These are phyloP conservation scores for Allium cepa DNA, from an alignment of 106 monocot species.

Conservation along the genomic window DNA sequence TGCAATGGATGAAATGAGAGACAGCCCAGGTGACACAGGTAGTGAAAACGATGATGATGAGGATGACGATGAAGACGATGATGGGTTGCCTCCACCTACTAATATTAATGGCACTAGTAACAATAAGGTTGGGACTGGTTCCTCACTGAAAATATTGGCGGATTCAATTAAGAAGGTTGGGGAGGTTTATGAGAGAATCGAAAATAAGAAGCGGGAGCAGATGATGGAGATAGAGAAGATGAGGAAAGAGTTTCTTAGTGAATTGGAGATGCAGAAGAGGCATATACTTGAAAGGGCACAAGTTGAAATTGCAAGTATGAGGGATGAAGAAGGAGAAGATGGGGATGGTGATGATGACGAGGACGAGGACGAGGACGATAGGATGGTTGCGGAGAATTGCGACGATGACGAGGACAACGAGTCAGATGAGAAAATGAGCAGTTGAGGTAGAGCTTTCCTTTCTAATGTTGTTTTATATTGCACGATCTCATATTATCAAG, in stretches of 20 bases:
- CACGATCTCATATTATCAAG: neutral
- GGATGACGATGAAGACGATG: slow-evolving; percentile 41
- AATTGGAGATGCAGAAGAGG: slow-evolving; percentile 68
- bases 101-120: neutral
- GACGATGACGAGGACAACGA: slow-evolving; percentile 33
- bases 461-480: neutral
- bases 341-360: slow-evolving; percentile 21
- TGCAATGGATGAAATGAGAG: slow-evolving; percentile 46
- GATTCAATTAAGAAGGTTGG: slow-evolving; percentile 82
- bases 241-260: slow-evolving; percentile 82
- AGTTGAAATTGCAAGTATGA: slow-evolving; percentile 58
- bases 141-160: slow-evolving; percentile 51
- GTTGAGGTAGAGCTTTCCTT: slow-evolving; percentile 21
- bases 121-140: slow-evolving; percentile 8
- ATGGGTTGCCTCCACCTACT: slow-evolving; percentile 41
- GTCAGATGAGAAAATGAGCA: slow-evolving; percentile 47
- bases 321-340: slow-evolving; percentile 42
- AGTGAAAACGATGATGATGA: slow-evolving; percentile 34
- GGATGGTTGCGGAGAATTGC: slow-evolving; percentile 11
- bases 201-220: slow-evolving; percentile 69
- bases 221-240: slow-evolving; percentile 74
- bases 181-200: slow-evolving; percentile 80
- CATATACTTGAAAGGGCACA: slow-evolving; percentile 85
- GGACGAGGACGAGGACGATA: slow-evolving; percentile 15
- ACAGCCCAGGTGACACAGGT: slow-evolving; percentile 46